Conservation (phyloP, 1,139 yeast genomes). For the Yamadazyma sp. region DNA sequence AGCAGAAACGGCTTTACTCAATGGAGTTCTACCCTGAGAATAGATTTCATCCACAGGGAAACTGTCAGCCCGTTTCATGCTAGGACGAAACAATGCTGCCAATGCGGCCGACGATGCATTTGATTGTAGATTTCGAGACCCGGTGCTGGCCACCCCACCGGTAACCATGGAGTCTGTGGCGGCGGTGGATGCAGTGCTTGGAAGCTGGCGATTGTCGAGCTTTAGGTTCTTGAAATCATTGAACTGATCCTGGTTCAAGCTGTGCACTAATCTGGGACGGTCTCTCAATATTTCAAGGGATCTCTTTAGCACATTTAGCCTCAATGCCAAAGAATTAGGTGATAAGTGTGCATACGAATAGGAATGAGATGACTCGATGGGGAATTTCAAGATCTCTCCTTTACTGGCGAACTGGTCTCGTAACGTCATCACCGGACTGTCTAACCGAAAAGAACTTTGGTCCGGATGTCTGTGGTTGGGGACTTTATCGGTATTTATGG, state of each 20-base stretch:
- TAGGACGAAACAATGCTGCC: constrained; percentile 54
- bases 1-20: constrained; percentile 5
- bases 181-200: not conserved
- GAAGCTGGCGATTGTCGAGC: not conserved
- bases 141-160: not conserved
- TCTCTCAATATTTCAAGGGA: constrained; percentile 72
- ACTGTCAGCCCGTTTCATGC: constrained; percentile 36
- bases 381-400: constrained; percentile 47
- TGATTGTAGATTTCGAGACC: constrained; percentile 27
- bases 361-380: constrained; percentile 80
- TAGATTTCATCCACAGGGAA: constrained; percentile 31
- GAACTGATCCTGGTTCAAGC: constrained; percentile 8
- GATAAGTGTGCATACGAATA: constrained; percentile 83
- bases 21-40: constrained; percentile 8
- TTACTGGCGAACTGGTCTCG: constrained; percentile 14
- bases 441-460: constrained; percentile 7
- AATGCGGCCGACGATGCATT: constrained; percentile 68
- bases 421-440: constrained; percentile 17
- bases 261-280: constrained; percentile 52
- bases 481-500: not conserved
- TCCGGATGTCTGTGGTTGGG: not conserved
- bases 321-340: constrained; percentile 74
- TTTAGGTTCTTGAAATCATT: constrained; percentile 1
- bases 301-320: constrained; percentile 72
- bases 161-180: not conserved